Evolutionary conservation across 1,284 basidiomycete species (phyloP), one percentile per base, ranked within the genome.

Genomic region (Ganoderma meredithae): DNA sequence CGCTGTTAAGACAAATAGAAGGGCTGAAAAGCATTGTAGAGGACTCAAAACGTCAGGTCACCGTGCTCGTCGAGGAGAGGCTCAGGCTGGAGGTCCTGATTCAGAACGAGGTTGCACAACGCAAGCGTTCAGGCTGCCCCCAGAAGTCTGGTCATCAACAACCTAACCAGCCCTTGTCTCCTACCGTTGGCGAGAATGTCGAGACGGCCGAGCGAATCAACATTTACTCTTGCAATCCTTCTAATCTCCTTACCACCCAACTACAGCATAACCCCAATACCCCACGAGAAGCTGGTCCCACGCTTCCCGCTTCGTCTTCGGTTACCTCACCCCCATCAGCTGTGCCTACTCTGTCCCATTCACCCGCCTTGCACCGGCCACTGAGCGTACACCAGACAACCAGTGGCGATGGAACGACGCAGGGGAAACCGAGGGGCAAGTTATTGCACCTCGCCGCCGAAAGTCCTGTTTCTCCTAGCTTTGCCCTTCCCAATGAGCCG

Each of bases 21-120:
- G 63, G 65, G 40, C 60, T 65, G 61, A 63, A 60, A 36, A 66
- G 62, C 36, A 19, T n/a, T 1, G 43, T 25, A 12, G 68, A 66
- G 59, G 31, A 43, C 27, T 62, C 62, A 39, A 31, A 64, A 58
- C 49, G 31, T 40, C 65, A 63, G 17, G 49, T 60, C 22, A 41
- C 40, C 0, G 62, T 63, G n/a, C 31, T 71, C n/a, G 55, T 47
- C 31, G 69, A 64, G 27, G 66, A 70, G 17, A 63, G 56, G 59
- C 53, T 12, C 17, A 66, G 39, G 47, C 49, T 68, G 15, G 64
- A 64, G 25, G 33, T 39, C 19, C 69, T 58, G 47, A 43, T 63
- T 22, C 61, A 25, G 33, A 52, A 47, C 9, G 58, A 62, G 33
- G 13, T 59, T 36, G 67, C 0, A 5, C 60, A 65, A 53, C 60